These are phyloP conservation scores for Picea sitchensis DNA, from an alignment of 75 land plant genomes.

Conservation along the genomic window DNA sequence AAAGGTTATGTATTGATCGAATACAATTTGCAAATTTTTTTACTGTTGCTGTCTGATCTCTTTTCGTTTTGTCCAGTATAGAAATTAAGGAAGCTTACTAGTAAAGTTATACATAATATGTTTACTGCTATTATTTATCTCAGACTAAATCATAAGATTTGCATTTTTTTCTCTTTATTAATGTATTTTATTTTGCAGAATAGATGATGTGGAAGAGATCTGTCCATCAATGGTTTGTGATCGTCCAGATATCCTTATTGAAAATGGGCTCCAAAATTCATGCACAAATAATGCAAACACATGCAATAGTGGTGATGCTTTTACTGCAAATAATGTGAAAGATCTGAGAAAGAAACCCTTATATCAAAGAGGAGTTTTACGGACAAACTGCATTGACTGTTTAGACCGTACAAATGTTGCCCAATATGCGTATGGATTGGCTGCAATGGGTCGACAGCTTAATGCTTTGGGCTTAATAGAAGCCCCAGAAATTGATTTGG, in stretches of 20 bases:
- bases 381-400: conserved; percentile 88
- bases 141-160: not conserved
- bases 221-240: conserved; percentile 1
- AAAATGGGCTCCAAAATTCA: too few species aligned
- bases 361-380: conserved; percentile 61
- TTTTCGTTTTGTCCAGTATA: not conserved
- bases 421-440: conserved; percentile 68
- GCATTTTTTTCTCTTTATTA: not conserved
- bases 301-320: too few species aligned
- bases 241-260: not conserved
- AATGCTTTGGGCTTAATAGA: conserved; percentile 51
- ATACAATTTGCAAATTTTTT: not conserved
- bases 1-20: not conserved
- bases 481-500: conserved; percentile 38
- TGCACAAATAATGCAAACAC: too few species aligned
- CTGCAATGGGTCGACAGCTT: conserved; percentile 73
- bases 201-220: not conserved
- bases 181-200: not conserved
- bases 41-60: not conserved
- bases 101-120: too few species aligned
- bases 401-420: conserved; percentile 75
- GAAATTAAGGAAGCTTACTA: not conserved
- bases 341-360: conserved; percentile 6
- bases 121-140: not conserved
- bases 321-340: not conserved